phyloP scores from a whole-genome alignment of 139 green algal species.

The Chlorella vulgaris region DNA sequence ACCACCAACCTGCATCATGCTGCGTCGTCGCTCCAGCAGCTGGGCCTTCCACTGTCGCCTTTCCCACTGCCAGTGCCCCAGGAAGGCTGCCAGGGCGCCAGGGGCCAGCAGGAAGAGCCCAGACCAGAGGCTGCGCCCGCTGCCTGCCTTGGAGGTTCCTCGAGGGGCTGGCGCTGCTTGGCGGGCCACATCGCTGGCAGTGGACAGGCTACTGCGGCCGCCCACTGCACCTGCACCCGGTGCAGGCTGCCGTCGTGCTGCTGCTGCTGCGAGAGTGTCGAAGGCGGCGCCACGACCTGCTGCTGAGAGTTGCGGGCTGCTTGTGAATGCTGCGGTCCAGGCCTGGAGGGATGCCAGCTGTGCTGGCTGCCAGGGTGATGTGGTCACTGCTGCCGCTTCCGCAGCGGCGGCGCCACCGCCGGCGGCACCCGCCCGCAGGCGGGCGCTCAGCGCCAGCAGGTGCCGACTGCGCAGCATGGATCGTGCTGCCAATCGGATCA shows the following conservation, averaged over 20 bases:
- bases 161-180: constrained; percentile 1
- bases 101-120: constrained; percentile 51
- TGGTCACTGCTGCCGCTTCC: too few relatives aligned
- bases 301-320: neutral
- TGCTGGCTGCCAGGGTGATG: too few relatives aligned
- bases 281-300: neutral
- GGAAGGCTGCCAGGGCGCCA: constrained; percentile 45
- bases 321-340: neutral
- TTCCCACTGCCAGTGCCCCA: constrained; percentile 70
- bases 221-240: neutral
- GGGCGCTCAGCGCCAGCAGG: too few relatives aligned
- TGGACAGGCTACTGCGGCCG: neutral
- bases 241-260: neutral
- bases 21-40: constrained; percentile 45
- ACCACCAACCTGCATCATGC: constrained; percentile 38
- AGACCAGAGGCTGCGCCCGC: constrained; percentile 35
- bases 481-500: too few relatives aligned
- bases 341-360: neutral
- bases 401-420: too few relatives aligned
- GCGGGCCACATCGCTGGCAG: neutral
- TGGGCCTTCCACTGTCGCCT: constrained; percentile 59
- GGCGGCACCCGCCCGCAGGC: too few relatives aligned
- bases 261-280: neutral
- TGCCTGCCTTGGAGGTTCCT: constrained; percentile 8
- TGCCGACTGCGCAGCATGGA: too few relatives aligned